Conservation (phyloP, 2,329 filamentous ascomycete genomes). For the Ilyonectria sp. region DNA sequence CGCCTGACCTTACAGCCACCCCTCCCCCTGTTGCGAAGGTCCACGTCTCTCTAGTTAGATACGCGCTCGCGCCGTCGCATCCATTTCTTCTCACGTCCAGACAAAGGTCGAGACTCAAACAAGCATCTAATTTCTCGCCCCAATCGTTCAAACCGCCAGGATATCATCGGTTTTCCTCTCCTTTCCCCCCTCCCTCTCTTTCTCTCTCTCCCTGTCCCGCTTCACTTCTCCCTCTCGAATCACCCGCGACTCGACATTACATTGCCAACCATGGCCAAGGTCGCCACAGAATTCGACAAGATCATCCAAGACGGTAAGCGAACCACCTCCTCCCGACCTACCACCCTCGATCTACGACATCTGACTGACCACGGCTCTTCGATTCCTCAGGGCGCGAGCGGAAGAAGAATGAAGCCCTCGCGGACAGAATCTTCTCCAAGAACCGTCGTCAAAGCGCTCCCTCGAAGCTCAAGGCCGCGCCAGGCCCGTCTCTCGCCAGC, state of each 20-base stretch:
- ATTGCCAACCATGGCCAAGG: constrained; percentile 56
- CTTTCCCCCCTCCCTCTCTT: background rate
- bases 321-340: background rate
- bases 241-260: background rate
- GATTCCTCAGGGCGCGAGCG: constrained; percentile 70
- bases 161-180: background rate
- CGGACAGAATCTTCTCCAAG: constrained; percentile 78
- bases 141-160: background rate
- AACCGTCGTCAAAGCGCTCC: constrained; percentile 73
- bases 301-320: constrained; percentile 67
- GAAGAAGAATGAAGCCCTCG: constrained; percentile 80
- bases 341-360: background rate
- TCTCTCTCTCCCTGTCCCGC: background rate
- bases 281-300: constrained; percentile 67
- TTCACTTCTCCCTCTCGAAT: background rate
- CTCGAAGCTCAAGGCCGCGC: constrained; percentile 60
- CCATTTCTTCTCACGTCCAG: constrained; percentile 35
- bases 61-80: constrained; percentile 47
- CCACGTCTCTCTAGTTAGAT: constrained; percentile 39
- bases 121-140: constrained; percentile 11
- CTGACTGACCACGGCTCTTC: constrained; percentile 16
- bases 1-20: constrained; percentile 32
- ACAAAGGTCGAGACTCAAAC: constrained; percentile 17
- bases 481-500: constrained; percentile 75
- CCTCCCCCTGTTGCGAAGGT: constrained; percentile 26